These are phyloP conservation scores for Phytophthora macrochlamydospora DNA, from an alignment of 352 stramenopile species.

Conservation along the genomic window DNA sequence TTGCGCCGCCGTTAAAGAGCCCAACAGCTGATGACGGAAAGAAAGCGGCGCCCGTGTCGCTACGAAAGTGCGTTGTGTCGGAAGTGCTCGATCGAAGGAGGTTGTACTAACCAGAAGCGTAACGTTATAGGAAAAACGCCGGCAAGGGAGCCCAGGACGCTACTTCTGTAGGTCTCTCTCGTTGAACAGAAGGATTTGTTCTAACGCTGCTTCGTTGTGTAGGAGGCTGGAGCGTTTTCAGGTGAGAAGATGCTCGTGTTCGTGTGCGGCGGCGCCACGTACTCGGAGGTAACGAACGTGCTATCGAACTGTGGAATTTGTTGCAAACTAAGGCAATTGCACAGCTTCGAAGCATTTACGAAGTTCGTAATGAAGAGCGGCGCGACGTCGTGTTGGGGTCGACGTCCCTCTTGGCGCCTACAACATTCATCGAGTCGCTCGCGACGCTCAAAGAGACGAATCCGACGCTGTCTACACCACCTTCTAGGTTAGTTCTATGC, in stretches of 20 bases:
- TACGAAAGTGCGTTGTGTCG: constrained; percentile 66
- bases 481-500: constrained; percentile 9
- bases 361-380: constrained; percentile 69
- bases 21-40: constrained; percentile 45
- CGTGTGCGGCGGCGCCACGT: constrained; percentile 93
- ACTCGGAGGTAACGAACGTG: constrained; percentile 84
- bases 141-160: constrained; percentile 31
- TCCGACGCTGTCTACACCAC: constrained; percentile 9
- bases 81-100: background rate
- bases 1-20: constrained; percentile 63
- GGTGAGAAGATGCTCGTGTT: constrained; percentile 96
- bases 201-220: background rate
- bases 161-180: constrained; percentile 13
- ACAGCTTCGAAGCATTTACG: constrained; percentile 83
- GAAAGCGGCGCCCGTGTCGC: constrained; percentile 61
- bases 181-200: background rate
- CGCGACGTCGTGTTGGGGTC: constrained; percentile 73
- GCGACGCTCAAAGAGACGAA: constrained; percentile 67
- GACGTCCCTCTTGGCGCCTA: constrained; percentile 73
- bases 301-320: background rate
- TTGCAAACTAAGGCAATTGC: background rate
- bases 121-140: constrained; percentile 37
- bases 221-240: constrained; percentile 65
- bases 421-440: constrained; percentile 61
- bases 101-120: constrained; percentile 7